Base-by-base conservation (phyloP, 2,329 filamentous ascomycete genomes). In the Davidsoniella australis region DNA sequence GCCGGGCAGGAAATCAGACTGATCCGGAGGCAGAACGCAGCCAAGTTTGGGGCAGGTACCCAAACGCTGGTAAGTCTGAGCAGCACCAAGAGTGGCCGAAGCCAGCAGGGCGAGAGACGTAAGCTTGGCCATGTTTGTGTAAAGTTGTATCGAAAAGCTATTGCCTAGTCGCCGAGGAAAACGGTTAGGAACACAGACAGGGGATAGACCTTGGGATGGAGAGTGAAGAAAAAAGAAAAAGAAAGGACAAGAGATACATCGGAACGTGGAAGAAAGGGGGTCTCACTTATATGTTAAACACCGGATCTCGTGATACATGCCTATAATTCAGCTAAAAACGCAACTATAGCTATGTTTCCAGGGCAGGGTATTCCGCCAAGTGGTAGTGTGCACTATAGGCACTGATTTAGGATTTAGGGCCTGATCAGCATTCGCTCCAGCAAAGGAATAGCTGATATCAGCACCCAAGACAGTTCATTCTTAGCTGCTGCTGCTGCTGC, bases 1-100 rank as follows among this genome's bases (percentile, higher is more conserved):
- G 10, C 85, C 85, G 4, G 85, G 79, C 1, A 93, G 72, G 66
- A 91, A 91, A 58, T 91, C 85, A 55, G 81, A 78, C 66, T 76
- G 73, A 55, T 79, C 75, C 1, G 75, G 75, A 12, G 75, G 75
- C 12, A 79, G 64, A 43, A 79, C 64, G 56, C 75, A 78, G 54
- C 75, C 75, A 17, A 79, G 67, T 36, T 66, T 66, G 8, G 73
- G 73, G 59, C 75, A 79, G 23, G 70, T 70, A 54, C 75, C 75
- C 16, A 78, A 66, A 46, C 75, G 68, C 61, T 74, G 75, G 63
- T 68, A 78, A 29, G 73, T 76, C 65, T 78, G 74, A 29, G 69
- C 73, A 38, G 67, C 66, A n/a, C 33, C 37, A 14, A 50, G 33
- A 20, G 44, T 37, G 36, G 51, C 45, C 12, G 41, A 47, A 17